phyloP scores from a whole-genome alignment of 345 rosid genomes.

The Dovyalis caffra region DNA sequence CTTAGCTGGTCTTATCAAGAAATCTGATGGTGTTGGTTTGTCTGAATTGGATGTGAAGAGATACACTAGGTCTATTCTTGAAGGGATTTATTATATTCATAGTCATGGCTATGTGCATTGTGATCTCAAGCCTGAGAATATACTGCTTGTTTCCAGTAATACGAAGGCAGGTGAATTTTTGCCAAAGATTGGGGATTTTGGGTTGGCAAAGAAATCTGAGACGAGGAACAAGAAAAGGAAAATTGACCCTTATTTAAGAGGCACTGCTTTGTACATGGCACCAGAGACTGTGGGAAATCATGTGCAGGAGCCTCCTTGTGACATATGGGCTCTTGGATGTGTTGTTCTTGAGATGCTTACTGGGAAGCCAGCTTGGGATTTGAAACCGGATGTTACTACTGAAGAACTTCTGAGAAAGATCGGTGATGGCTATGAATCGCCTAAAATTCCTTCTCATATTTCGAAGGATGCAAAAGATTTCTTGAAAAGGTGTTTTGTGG shows the following conservation, averaged over 20 bases:
- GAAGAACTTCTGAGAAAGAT: conserved; percentile 50
- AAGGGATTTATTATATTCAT: conserved; percentile 61
- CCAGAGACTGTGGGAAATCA: conserved; percentile 66
- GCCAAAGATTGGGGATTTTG: conserved; percentile 70
- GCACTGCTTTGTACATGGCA: conserved; percentile 76
- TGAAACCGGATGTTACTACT: conserved; percentile 28
- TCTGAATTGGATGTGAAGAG: conserved; percentile 53
- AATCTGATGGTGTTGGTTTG: conserved; percentile 36
- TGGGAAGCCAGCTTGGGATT: conserved; percentile 60
- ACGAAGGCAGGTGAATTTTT: conserved; percentile 26
- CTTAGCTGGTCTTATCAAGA: conserved; percentile 39
- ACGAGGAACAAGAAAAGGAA: conserved; percentile 7
- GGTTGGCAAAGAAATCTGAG: conserved; percentile 52
- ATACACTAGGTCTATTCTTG: conserved; percentile 49
- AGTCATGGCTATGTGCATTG: conserved; percentile 67
- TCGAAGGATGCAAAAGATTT: conserved; percentile 77
- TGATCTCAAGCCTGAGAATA: conserved; percentile 57
- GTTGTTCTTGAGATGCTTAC: conserved; percentile 71
- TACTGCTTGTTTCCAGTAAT: conserved; percentile 47
- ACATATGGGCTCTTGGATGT: conserved; percentile 90
- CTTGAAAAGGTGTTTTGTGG: conserved; percentile 55
- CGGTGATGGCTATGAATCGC: conserved; percentile 54
- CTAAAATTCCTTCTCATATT: conserved; percentile 50
- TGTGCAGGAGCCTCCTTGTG: conserved; percentile 65
- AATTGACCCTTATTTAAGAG: conserved; percentile 39